Evolutionary conservation across 2,329 filamentous ascomycete species (phyloP).

Genomic region (Alternaria triticina): DNA sequence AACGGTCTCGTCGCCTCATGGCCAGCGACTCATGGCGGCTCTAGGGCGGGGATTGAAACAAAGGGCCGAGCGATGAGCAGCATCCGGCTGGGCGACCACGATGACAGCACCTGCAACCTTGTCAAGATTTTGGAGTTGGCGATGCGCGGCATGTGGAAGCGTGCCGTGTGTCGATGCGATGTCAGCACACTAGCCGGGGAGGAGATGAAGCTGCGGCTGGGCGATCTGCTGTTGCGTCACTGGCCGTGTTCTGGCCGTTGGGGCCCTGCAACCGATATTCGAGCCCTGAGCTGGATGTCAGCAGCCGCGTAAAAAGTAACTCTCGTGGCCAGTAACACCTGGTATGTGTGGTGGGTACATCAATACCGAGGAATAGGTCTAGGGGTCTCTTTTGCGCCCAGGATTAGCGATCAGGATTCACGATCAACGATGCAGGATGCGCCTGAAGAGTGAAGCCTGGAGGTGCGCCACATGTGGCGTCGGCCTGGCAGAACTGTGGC

Average conservation of each 20-base stretch:
- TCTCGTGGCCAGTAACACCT: background rate
- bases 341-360: background rate
- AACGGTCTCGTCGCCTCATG: slow-evolving; percentile 21
- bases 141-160: slow-evolving; percentile 6
- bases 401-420: background rate
- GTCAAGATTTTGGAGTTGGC: slow-evolving; percentile 1
- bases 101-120: background rate
- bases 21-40: slow-evolving; percentile 25
- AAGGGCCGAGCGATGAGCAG: slow-evolving; percentile 9
- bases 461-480: slow-evolving; percentile 5
- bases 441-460: background rate
- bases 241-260: slow-evolving; percentile 13
- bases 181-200: slow-evolving; percentile 11
- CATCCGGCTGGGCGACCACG: background rate
- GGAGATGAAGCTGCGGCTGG: slow-evolving; percentile 8
- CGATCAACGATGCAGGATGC: background rate
- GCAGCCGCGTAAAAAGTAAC: background rate
- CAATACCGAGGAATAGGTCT: background rate
- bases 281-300: background rate
- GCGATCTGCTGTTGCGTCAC: slow-evolving; percentile 12
- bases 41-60: slow-evolving; percentile 26
- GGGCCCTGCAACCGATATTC: background rate
- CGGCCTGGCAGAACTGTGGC: background rate
- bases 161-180: slow-evolving; percentile 5
- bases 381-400: background rate